Base-by-base conservation (phyloP, 1,284 basidiomycete species). In the Ustilago lituana region DNA sequence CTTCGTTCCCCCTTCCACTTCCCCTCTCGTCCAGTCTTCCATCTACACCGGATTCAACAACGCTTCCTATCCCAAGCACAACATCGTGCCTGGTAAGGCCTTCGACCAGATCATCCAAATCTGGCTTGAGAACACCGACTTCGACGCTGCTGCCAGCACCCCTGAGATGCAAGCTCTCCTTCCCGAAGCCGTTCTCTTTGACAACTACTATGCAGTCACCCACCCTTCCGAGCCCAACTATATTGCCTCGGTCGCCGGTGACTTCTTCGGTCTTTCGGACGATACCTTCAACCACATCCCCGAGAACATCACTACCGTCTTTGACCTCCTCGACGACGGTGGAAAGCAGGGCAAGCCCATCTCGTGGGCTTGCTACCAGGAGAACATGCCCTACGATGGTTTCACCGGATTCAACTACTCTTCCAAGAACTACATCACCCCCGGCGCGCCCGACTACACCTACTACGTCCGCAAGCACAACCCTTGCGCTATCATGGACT, bases 121-220 rank as follows among this genome's bases (percentile, higher is more conserved):
- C 45, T 87, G 86, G 86, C 78, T 88, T 26, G 87, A 89, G 77
- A 89, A 89, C 78, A 87, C 86, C 31, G 85, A 89, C 72, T 89
- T 80, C 71, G 73, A 69, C 36, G 43, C 72, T 29, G 80, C 80
- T 14, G 46, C 78, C 0, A 74, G 82, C 10, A 80, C 83, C 24
- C 41, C 82, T 4, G 82, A 81, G 14, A 88, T 90, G 80, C 80
- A 83, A 51, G 78, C 82, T 45, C 83, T 90, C 31, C 85, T 86
- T 11, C 77, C 83, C 48, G 36, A 74, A 40, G 74, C 64, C 26
- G 50, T 89, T 53, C 75, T 85, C 4, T 83, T 90, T 31, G 83
- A 83, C 26, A 82, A 85, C 36, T 89, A 85, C 80, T 87, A 87
- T 68, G 87, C 83, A 0, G 66, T 89, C 27, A 89, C 89, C 12